Conservation (phyloP, 176 grass and related monocot species). For the Saccharum officinarum region DNA sequence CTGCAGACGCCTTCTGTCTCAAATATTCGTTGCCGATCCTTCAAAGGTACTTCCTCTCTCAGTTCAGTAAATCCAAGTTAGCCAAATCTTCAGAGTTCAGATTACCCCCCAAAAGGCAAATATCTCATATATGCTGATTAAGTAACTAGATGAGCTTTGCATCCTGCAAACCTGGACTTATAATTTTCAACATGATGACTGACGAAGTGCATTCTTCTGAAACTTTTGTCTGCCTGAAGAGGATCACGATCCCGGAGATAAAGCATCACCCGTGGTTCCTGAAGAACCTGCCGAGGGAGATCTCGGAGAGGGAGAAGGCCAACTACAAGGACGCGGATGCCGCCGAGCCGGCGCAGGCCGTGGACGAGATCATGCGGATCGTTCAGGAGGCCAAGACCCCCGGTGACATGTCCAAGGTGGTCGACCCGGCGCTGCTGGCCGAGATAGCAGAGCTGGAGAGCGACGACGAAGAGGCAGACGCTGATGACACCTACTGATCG, state of each 20-base stretch:
- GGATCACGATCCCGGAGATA: constrained; percentile 93
- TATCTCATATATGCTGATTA: background rate
- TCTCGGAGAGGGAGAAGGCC: constrained; percentile 64
- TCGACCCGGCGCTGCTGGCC: constrained; percentile 33
- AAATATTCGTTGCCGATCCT: constrained; percentile 90
- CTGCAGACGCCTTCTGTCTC: constrained; percentile 79
- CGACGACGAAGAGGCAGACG: constrained; percentile 46
- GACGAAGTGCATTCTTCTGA: constrained; percentile 1
- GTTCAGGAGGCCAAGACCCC: constrained; percentile 76
- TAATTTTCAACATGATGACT: background rate
- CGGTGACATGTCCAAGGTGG: constrained; percentile 37
- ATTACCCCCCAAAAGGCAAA: background rate
- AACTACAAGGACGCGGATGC: constrained; percentile 44
- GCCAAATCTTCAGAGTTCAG: constrained; percentile 10
- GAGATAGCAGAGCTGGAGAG: constrained; percentile 62
- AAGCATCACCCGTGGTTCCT: constrained; percentile 87
- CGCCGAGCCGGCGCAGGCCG: constrained; percentile 32
- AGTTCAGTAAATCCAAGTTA: background rate
- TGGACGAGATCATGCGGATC: constrained; percentile 88
- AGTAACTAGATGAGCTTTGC: background rate
- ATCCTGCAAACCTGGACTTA: background rate
- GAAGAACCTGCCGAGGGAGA: constrained; percentile 79
- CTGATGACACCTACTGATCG: constrained; percentile 42
- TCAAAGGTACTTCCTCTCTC: constrained; percentile 59
- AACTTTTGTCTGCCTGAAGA: constrained; percentile 38